Evolutionary conservation across 495 filamentous ascomycete species (phyloP).

Genomic region (Penicillium flavigenum): DNA sequence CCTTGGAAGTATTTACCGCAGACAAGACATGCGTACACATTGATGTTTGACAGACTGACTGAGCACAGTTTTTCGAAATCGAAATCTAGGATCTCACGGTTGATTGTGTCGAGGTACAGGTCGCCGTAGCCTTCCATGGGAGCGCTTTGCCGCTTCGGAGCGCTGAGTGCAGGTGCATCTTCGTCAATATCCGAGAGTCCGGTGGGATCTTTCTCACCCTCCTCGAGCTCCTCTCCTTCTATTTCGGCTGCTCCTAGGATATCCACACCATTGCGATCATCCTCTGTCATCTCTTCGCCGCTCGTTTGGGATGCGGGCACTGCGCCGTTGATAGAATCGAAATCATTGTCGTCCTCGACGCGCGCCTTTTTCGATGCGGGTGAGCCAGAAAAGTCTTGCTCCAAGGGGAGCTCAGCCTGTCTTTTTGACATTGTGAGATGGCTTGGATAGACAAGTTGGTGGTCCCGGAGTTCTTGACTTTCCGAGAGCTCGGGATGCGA

Average conservation of each 20-base stretch:
- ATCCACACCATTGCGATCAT: constrained; percentile 42
- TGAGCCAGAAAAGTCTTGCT: constrained; percentile 61
- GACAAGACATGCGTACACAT: constrained; percentile 96
- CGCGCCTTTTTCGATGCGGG: constrained; percentile 77
- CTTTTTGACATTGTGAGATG: constrained; percentile 66
- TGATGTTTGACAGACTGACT: constrained; percentile 92
- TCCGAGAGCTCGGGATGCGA: constrained; percentile 18
- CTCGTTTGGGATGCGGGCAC: constrained; percentile 33
- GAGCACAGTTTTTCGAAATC: constrained; percentile 99
- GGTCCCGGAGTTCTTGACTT: constrained; percentile 15
- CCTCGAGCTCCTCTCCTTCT: constrained; percentile 43
- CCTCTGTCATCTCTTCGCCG: constrained; percentile 32
- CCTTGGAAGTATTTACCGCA: constrained; percentile 98
- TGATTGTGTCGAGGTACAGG: constrained; percentile 96
- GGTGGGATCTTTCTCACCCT: constrained; percentile 33
- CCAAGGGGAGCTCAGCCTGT: constrained; percentile 73
- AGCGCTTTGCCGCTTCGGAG: constrained; percentile 62
- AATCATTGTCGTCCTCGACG: constrained; percentile 53
- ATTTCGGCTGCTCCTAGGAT: constrained; percentile 38
- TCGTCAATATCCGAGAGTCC: constrained; percentile 41
- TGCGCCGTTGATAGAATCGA: constrained; percentile 40
- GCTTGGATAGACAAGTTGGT: constrained; percentile 13
- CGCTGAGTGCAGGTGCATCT: constrained; percentile 41
- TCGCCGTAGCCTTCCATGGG: constrained; percentile 90
- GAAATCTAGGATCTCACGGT: constrained; percentile 83